Evolutionary conservation across 768 basidiomycete genomes (phyloP).

Genomic region (Mycena venus): DNA sequence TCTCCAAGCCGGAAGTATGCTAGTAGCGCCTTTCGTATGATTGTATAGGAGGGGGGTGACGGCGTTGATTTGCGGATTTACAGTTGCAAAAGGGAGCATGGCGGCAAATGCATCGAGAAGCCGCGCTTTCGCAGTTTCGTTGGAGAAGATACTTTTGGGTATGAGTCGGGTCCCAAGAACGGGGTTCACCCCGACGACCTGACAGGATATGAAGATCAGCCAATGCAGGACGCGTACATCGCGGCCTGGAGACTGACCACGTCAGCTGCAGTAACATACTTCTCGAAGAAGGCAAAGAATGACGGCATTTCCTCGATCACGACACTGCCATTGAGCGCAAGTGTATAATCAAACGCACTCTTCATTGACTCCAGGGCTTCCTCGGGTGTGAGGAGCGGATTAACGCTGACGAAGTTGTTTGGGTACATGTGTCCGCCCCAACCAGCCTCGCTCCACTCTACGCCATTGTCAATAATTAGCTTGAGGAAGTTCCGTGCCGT

Average conservation of each 20-base stretch:
- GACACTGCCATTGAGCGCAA: slow-evolving; percentile 42
- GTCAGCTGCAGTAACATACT: slow-evolving; percentile 41
- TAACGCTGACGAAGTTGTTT: slow-evolving; percentile 43
- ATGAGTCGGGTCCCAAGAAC: slow-evolving; percentile 43
- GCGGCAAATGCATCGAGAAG: slow-evolving; percentile 21
- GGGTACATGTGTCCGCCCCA: slow-evolving; percentile 52
- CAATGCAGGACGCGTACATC: not conserved
- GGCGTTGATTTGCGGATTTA: slow-evolving; percentile 13
- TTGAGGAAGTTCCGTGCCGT: slow-evolving; percentile 40
- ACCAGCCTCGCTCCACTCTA: slow-evolving; percentile 45
- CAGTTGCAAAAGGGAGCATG: slow-evolving; percentile 34
- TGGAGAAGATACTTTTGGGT: slow-evolving; percentile 39
- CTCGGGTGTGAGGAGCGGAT: slow-evolving; percentile 39
- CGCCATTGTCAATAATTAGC: slow-evolving; percentile 42
- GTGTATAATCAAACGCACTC: slow-evolving; percentile 39
- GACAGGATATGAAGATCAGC: not conserved
- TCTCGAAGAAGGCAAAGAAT: slow-evolving; percentile 48
- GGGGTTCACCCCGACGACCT: slow-evolving; percentile 10
- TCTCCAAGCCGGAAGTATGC: slow-evolving; percentile 34
- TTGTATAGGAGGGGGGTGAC: slow-evolving; percentile 30
- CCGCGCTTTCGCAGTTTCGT: slow-evolving; percentile 30
- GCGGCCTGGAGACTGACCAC: slow-evolving; percentile 32
- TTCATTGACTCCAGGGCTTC: slow-evolving; percentile 45
- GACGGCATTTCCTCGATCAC: slow-evolving; percentile 45
- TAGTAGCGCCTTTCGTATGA: slow-evolving; percentile 20